Evolutionary conservation across 2,329 filamentous ascomycete species (phyloP), one percentile per base, ranked within the genome.

Genomic region (Madurella fahalii): DNA sequence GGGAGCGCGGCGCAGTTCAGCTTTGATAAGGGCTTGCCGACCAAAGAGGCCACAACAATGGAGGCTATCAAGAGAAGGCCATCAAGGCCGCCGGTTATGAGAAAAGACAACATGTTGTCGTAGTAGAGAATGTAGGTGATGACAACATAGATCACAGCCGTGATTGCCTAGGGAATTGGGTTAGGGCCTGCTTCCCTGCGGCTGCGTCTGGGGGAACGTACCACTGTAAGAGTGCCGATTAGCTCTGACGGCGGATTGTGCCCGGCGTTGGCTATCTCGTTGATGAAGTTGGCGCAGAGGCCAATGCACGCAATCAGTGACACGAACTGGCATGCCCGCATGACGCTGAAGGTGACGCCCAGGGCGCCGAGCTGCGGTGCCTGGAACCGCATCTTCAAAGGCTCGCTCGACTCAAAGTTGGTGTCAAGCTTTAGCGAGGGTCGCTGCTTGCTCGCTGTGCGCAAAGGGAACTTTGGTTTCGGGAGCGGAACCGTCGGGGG

Each of bases 121-220:
- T 63, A 63, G 54, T 63, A 64, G 5, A 64, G 59, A 34, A 63
- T 62, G 56, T 61, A 63, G 2, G 60, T 61, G 50, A 63, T 61
- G 20, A 61, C 57, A 9, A 63, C 57, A 40, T 64, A 63, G 41
- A 64, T 53, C 12, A 59, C 54, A 1, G 58, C 53, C 7, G 50
- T 56, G 9, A 60, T 52, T 3, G 61, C 47, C 62, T 64, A 40
- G 8, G 7, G 25, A 25, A 2, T 9, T n/a, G 5, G 9, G 54
- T 61, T 52, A 60, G 58, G 25, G 4, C 25, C 25, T 25, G 7
- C 7, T 25, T 25, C 25, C 7, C 12, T 18, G 9, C 5, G 18
- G 34, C 32, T 15, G 34, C 13, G 34, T 11, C 32, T 13, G 31
- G 13, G 9, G 9, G 2, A 15, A 56, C 63, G 25, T 63, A 62